Conservation (phyloP, 306 rosid genomes). For the Cyclanthera cordifolia region DNA sequence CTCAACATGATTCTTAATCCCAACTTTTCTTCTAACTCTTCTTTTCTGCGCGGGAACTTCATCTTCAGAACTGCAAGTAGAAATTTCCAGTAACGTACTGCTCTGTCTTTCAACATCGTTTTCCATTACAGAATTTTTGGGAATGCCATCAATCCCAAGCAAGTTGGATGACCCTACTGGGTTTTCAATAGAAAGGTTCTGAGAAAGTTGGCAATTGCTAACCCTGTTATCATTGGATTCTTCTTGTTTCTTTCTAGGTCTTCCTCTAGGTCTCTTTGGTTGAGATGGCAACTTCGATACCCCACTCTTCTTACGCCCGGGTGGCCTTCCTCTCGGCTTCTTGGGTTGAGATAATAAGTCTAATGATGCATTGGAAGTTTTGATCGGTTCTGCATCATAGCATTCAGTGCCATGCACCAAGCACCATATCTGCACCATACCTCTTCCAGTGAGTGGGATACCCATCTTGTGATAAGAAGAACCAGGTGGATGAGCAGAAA, state of each 20-base stretch:
- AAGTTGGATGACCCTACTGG: constrained; percentile 33
- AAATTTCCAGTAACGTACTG: constrained; percentile 17
- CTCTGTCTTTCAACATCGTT: constrained; percentile 14
- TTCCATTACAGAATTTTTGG: constrained; percentile 23
- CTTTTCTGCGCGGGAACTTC: constrained; percentile 21
- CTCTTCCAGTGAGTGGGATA: constrained; percentile 69
- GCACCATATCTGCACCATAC: constrained; percentile 89
- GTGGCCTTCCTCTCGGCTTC: constrained; percentile 59
- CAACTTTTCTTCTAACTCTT: constrained; percentile 18
- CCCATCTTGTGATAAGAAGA: constrained; percentile 91
- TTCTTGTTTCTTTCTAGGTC: constrained; percentile 31
- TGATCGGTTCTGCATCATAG: constrained; percentile 22
- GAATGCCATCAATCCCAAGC: constrained; percentile 26
- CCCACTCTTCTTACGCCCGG: constrained; percentile 14
- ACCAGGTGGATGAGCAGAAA: constrained; percentile 87
- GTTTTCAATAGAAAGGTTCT: constrained; percentile 26
- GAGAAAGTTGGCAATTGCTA: constrained; percentile 19
- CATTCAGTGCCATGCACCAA: constrained; percentile 35
- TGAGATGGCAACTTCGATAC: constrained; percentile 24
- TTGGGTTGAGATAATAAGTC: constrained; percentile 22
- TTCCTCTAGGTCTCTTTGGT: constrained; percentile 57
- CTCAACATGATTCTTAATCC: constrained; percentile 19
- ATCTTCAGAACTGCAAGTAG: constrained; percentile 21
- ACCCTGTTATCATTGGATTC: constrained; percentile 17
- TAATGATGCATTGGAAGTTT: constrained; percentile 10